Evolutionary conservation across 169 alveolate species (phyloP).

Genomic region (Eimeria acervulina): DNA sequence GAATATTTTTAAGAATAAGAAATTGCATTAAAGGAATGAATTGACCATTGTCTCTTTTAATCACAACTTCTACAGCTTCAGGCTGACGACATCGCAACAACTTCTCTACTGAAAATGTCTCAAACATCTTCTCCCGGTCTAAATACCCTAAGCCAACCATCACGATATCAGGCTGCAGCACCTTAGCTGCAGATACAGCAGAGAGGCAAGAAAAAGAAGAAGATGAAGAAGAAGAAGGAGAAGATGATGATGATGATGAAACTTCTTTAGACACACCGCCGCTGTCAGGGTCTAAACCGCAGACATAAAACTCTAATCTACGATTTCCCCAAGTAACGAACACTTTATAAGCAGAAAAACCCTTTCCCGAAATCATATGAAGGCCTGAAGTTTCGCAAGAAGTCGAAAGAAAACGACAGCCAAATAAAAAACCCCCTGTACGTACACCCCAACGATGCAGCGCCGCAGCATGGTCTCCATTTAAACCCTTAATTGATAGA

Average conservation of each 20-base stretch:
- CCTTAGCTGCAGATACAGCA: background rate
- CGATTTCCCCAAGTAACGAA: background rate
- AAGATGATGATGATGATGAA: too few species aligned
- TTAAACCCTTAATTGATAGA: too few species aligned
- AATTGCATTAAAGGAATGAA: slow-evolving; percentile 55
- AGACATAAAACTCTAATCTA: background rate
- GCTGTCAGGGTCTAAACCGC: slow-evolving; percentile 44
- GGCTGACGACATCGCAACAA: background rate
- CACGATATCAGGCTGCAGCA: slow-evolving; percentile 16
- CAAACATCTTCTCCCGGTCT: slow-evolving; percentile 50
- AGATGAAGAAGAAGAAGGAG: too few species aligned
- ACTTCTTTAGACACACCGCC: too few species aligned
- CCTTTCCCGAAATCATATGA: background rate
- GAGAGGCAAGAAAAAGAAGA: background rate
- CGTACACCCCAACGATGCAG: background rate
- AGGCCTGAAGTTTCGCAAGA: background rate
- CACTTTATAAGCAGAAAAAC: background rate
- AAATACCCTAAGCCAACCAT: slow-evolving; percentile 69
- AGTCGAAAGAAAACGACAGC: background rate
- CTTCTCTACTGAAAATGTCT: slow-evolving; percentile 1
- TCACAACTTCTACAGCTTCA: slow-evolving; percentile 11
- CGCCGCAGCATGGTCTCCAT: too few species aligned
- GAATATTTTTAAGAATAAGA: background rate
- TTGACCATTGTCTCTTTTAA: background rate
- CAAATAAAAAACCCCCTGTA: too few species aligned